Base-by-base conservation (phyloP, 192 early-diverging fungal genomes). In the Coemansia biformis region DNA sequence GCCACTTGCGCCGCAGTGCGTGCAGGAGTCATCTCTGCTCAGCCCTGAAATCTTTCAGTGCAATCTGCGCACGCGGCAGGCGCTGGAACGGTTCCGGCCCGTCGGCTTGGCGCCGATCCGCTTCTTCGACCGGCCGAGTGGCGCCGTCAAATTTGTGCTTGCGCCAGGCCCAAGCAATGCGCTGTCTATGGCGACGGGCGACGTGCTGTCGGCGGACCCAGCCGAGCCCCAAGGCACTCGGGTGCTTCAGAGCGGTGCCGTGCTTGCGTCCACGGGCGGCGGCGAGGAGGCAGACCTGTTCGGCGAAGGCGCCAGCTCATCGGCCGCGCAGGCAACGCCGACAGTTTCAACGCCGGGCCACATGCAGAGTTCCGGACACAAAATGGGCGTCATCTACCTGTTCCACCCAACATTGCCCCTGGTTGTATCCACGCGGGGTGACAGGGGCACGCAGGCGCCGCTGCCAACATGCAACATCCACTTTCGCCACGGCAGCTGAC, bases 31-130 rank as follows among this genome's bases (percentile, higher is more conserved):
- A 11, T 56, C 72, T 1, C 28, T 68, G 14, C 46, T 75, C 12
- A 50, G 58, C 18, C 72, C 72, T 10, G 39, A 51, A 5, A 47
- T 30, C 21, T 75, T 75, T 21, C 54, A 63, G n/a, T 63, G 63
- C 60, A 75, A 68, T 29, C 22, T 60, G 40, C 59, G 72, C n/a
- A 50, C 54, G 17, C 59, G 72, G 22, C 65, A 66, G 60, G 36
- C 46, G 13, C 26, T 75, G 32, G 72, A 75, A 24, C 67, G 56
- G 18, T 33, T 64, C 44, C 55, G 72, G 0, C 51, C 65, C 0
- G 59, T 61, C 4, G 28, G 38, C 13, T 16, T 43, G 10, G 38
- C 59, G 24, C 72, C 72, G 7, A 60, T 75, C 40, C 43, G 63
- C 7, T 75, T 75, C 34, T 75, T 68, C 35, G 66, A 63, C 29